These are phyloP conservation scores for Macrolepiota albuminosa DNA, from an alignment of 768 basidiomycete genomes.

Conservation along the genomic window DNA sequence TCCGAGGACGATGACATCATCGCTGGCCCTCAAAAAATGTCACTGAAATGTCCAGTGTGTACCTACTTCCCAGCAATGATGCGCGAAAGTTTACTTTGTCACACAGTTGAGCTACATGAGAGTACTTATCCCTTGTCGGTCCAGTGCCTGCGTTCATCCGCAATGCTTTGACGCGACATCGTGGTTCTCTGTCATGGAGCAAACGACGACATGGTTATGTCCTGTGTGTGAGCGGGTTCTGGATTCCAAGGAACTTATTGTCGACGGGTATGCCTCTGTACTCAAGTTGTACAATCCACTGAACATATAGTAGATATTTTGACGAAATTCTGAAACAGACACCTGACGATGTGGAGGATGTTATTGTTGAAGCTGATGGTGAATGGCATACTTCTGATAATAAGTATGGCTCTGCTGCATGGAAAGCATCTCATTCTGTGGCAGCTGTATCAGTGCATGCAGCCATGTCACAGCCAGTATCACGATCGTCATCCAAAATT, in stretches of 20 bases:
- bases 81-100: slow-evolving; percentile 15
- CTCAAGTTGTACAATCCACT: not conserved
- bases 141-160: slow-evolving; percentile 80
- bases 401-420: slow-evolving; percentile 70
- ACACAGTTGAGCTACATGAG: slow-evolving; percentile 79
- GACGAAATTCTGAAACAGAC: slow-evolving; percentile 77
- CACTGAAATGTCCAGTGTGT: slow-evolving; percentile 89
- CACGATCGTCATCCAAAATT: slow-evolving; percentile 17
- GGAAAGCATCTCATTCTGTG: slow-evolving; percentile 55
- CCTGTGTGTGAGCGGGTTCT: slow-evolving; percentile 86
- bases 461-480: slow-evolving; percentile 20
- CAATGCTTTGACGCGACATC: slow-evolving; percentile 95
- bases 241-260: slow-evolving; percentile 75
- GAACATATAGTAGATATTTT: slow-evolving; percentile 62
- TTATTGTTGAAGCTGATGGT: slow-evolving; percentile 90
- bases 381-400: slow-evolving; percentile 94
- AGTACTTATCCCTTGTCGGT: slow-evolving; percentile 80
- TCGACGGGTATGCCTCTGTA: slow-evolving; percentile 67
- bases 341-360: slow-evolving; percentile 81
- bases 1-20: slow-evolving; percentile 89
- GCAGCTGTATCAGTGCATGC: slow-evolving; percentile 22
- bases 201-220: slow-evolving; percentile 94
- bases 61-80: not conserved
- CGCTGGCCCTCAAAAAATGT: slow-evolving; percentile 85
- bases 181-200: slow-evolving; percentile 94